Base-by-base conservation (phyloP, 495 filamentous ascomycete species). In the Pyronema domesticum region DNA sequence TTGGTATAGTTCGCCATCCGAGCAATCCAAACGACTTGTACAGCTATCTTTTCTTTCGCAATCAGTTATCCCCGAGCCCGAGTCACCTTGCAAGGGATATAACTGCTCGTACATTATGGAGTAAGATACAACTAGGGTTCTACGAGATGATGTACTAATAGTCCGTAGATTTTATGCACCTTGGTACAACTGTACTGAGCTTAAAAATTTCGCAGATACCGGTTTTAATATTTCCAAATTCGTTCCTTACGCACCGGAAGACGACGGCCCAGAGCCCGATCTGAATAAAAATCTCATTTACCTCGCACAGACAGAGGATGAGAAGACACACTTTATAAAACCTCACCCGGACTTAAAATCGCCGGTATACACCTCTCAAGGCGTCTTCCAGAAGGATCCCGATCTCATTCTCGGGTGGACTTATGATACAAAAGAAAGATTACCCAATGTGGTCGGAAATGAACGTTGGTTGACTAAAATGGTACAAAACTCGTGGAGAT, bases 1-100 rank as follows among this genome's bases (percentile, higher is more conserved):
- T 43, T 71, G 68, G 53, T 71, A 57, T 39, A 69, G 70, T 48
- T 66, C 68, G 39, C 68, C 68, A 0, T 64, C 59, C 4, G 65
- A 63, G 40, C 58, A 58, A 8, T 57, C 59, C 1, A 47, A 43
- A 10, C 57, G 63, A 2, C 34, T 70, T 0, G 50, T 63, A n/a
- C 59, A 65, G 8, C 55, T 65, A 13, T 55, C 58, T 19, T 57
- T 56, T 17, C 63, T 64, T 37, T 40, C 61, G 0, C 39, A 63
- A 19, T 58, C 58, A 23, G 40, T 56, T 33, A 54, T 58, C 46
- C 46, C 45, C 14, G 52, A 54, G 19, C 55, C 55, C 37, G 3
- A 8, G 7, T 55, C 55, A n/a, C 68, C 54, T 33, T 67, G 65
- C 37, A 13, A 37, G 0, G 61, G 67, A 11, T 69, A 58, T 54